These are phyloP conservation scores for Hypoxylon subgilvum DNA, from an alignment of 495 filamentous ascomycete genomes.

Conservation along the genomic window DNA sequence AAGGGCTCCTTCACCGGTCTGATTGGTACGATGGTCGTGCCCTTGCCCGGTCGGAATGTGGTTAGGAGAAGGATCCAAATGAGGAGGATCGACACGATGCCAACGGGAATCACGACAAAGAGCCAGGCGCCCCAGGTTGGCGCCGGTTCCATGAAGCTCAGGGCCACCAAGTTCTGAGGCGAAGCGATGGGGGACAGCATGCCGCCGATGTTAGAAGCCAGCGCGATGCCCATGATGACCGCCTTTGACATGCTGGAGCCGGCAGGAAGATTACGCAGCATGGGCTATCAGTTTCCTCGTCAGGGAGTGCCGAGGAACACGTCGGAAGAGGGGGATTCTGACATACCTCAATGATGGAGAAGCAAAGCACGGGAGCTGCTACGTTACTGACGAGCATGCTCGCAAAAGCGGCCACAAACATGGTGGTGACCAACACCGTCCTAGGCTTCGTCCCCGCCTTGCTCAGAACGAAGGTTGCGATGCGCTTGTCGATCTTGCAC, in stretches of 20 bases:
- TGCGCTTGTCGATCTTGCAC: slow-evolving; percentile 94
- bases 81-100: slow-evolving; percentile 82
- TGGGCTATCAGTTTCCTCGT: slow-evolving; percentile 62
- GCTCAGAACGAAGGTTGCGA: slow-evolving; percentile 95
- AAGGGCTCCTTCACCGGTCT: slow-evolving; percentile 86
- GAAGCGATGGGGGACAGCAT: slow-evolving; percentile 96
- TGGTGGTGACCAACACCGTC: slow-evolving; percentile 89
- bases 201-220: slow-evolving; percentile 93
- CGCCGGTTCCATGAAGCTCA: slow-evolving; percentile 89
- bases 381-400: slow-evolving; percentile 99
- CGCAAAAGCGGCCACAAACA: slow-evolving; percentile 97
- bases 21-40: slow-evolving; percentile 90
- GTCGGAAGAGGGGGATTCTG: not conserved
- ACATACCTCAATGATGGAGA: slow-evolving; percentile 86
- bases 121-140: slow-evolving; percentile 97
- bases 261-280: slow-evolving; percentile 87
- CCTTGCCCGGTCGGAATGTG: slow-evolving; percentile 81
- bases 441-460: slow-evolving; percentile 90
- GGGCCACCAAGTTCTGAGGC: slow-evolving; percentile 94
- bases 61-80: slow-evolving; percentile 88
- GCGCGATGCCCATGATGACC: slow-evolving; percentile 93
- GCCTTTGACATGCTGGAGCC: slow-evolving; percentile 94
- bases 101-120: slow-evolving; percentile 91
- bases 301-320: slow-evolving; percentile 8
- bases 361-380: slow-evolving; percentile 96